Conservation (phyloP, 345 rosid genomes). For the Hypericum perforatum region DNA sequence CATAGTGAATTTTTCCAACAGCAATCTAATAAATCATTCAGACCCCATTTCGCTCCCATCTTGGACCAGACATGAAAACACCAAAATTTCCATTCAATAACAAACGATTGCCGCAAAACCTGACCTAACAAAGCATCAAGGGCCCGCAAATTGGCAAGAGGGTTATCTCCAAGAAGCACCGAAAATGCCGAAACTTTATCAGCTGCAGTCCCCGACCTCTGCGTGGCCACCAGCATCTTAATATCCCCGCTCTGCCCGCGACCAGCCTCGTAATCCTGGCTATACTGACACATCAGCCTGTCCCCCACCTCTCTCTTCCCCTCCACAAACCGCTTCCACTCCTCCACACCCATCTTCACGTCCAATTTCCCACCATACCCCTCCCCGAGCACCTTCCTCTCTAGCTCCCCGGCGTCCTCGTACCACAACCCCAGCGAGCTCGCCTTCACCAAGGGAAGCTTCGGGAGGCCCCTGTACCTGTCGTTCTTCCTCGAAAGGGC, state of each 20-base stretch:
- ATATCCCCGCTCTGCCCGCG: slow-evolving; percentile 54
- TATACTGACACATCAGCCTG: slow-evolving; percentile 72
- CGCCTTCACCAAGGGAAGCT: slow-evolving; percentile 67
- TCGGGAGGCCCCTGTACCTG: slow-evolving; percentile 52
- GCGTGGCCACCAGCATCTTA: slow-evolving; percentile 78
- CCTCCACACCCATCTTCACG: slow-evolving; percentile 33
- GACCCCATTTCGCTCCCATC: too few relatives aligned
- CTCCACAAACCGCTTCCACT: slow-evolving; percentile 45
- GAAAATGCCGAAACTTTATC: slow-evolving; percentile 92
- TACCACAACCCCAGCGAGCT: slow-evolving; percentile 61
- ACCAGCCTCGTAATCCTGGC: slow-evolving; percentile 56
- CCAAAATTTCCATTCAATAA: too few relatives aligned
- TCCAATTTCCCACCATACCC: slow-evolving; percentile 20
- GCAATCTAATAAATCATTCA: too few relatives aligned
- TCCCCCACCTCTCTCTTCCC: slow-evolving; percentile 71
- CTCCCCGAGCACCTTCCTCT: slow-evolving; percentile 51
- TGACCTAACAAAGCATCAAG: slow-evolving; percentile 87
- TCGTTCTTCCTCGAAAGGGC: slow-evolving; percentile 18
- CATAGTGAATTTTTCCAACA: too few relatives aligned
- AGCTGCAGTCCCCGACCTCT: slow-evolving; percentile 86
- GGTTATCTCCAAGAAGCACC: slow-evolving; percentile 78
- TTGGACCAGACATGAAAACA: too few relatives aligned
- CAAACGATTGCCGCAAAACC: neutral
- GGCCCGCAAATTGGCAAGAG: slow-evolving; percentile 78
- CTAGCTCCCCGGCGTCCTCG: slow-evolving; percentile 58